These are phyloP conservation scores for Akanthomyces dipterigenus DNA, from an alignment of 2,329 filamentous ascomycete genomes.

Conservation along the genomic window DNA sequence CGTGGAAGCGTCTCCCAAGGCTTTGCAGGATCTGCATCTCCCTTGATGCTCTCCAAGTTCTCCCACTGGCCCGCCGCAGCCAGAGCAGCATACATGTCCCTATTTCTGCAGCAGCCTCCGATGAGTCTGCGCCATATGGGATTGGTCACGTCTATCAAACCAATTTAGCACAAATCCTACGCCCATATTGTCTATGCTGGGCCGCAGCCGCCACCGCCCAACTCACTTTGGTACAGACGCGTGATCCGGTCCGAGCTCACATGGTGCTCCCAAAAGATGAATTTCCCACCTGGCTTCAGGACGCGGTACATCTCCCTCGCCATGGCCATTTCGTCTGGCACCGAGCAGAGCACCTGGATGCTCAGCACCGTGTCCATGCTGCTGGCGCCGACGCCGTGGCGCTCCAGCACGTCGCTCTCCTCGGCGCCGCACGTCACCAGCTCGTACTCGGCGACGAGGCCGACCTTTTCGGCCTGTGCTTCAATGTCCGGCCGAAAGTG, in stretches of 20 bases:
- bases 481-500: constrained; percentile 25
- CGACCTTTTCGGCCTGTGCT: constrained; percentile 23
- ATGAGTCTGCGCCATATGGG: constrained; percentile 25
- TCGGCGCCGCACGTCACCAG: constrained; percentile 31
- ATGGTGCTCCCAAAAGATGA: constrained; percentile 41
- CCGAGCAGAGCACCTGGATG: constrained; percentile 38
- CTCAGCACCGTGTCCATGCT: constrained; percentile 34
- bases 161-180: background rate
- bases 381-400: constrained; percentile 27
- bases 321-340: constrained; percentile 22
- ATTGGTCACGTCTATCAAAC: constrained; percentile 21
- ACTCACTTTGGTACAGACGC: constrained; percentile 23
- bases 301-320: constrained; percentile 31
- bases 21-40: constrained; percentile 15
- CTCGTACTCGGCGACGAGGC: constrained; percentile 30
- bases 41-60: constrained; percentile 22
- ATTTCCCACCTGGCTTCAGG: constrained; percentile 37
- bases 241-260: constrained; percentile 23
- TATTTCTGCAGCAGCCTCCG: constrained; percentile 24
- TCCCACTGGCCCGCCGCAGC: constrained; percentile 26
- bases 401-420: constrained; percentile 29
- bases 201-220: too few species aligned
- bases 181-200: too few species aligned
- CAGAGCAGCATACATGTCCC: constrained; percentile 21
- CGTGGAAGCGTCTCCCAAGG: constrained; percentile 24